Conservation (phyloP, 2,329 filamentous ascomycete species). For the Alternaria consortialis region DNA sequence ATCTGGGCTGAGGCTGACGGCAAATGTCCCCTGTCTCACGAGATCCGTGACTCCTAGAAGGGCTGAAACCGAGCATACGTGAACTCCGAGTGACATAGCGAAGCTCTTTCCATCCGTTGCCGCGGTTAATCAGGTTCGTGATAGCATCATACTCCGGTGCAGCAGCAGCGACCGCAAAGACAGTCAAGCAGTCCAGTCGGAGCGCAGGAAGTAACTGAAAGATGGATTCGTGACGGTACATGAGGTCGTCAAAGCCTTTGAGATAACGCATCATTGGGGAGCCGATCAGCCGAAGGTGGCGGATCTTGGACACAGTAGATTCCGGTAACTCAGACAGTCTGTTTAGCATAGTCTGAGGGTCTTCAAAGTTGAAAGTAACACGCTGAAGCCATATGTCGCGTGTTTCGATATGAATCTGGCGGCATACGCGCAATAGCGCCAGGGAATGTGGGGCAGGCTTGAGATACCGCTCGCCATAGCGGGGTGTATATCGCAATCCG, state of each 20-base stretch:
- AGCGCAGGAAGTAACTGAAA: conserved; percentile 25
- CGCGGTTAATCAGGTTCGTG: conserved; percentile 22
- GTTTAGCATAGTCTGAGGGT: conserved; percentile 24
- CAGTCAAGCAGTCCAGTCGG: conserved; percentile 20
- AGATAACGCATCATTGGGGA: conserved; percentile 27
- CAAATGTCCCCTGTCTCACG: conserved; percentile 22
- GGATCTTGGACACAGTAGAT: conserved; percentile 19
- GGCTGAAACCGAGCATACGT: conserved; percentile 25
- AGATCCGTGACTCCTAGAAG: conserved; percentile 20
- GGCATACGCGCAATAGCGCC: conserved; percentile 21
- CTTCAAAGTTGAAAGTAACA: conserved; percentile 24
- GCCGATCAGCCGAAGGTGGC: conserved; percentile 20
- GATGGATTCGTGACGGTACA: conserved; percentile 24
- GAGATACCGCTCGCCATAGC: conserved; percentile 22
- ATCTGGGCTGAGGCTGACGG: conserved; percentile 20
- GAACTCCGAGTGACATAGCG: conserved; percentile 22
- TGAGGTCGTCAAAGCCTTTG: conserved; percentile 25
- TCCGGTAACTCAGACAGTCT: conserved; percentile 18
- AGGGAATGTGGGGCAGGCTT: conserved; percentile 24
- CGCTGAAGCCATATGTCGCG: conserved; percentile 24
- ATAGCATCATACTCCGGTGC: conserved; percentile 24
- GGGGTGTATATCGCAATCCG: conserved; percentile 22
- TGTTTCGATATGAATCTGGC: conserved; percentile 23
- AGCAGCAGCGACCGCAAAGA: conserved; percentile 20
- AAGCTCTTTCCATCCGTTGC: conserved; percentile 27